Evolutionary conservation across 257 asterid species (phyloP), one percentile per base, ranked within the genome.

Genomic region (Cynanchum wilfordii): DNA sequence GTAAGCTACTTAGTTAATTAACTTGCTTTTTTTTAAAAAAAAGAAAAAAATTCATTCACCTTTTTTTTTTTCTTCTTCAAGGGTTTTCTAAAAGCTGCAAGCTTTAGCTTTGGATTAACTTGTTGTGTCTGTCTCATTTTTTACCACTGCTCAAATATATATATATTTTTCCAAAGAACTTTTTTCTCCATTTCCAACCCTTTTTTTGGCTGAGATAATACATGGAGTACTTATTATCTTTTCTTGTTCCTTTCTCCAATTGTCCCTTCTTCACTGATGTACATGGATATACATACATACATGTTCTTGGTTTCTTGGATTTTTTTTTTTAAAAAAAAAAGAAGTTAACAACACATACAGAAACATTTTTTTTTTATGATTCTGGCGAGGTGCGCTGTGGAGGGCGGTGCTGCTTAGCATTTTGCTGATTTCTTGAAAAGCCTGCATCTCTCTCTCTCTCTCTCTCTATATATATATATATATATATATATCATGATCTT

Each of bases 1-100:
- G 98, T 90, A 88, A 83, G 89, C 73, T 55, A 15, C 47, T 57
- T 66, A 20, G 56, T 57, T 4, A 40, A 1, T 25, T 42, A 54
- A 20, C 50, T 13, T n/a, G 12, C 44, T 30, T 29, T 29, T 27
- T n/a, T n/a, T n/a, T n/a, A n/a, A n/a, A n/a, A n/a, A n/a, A n/a
- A n/a, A n/a, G n/a, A n/a, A 36, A 36, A 33, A 36, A 36, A 36
- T 36, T 36, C 40, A 36, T 36, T 36, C 3, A 36, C 40, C 6
- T 24, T 55, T 55, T n/a, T n/a, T 55, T 19, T 54, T 54, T 33
- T 67, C n/a, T 17, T 33, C 69, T 68, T 17, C 33, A 42, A 17
- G 19, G 36, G 30, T 54, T 71, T 44, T 0, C 40, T 5, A 51
- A 70, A 54, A 17, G 56, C 62, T 36, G 64, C 56, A 52, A n/a